Evolutionary conservation across 352 stramenopile species (phyloP).

Genomic region (Pythium brachiatum): DNA sequence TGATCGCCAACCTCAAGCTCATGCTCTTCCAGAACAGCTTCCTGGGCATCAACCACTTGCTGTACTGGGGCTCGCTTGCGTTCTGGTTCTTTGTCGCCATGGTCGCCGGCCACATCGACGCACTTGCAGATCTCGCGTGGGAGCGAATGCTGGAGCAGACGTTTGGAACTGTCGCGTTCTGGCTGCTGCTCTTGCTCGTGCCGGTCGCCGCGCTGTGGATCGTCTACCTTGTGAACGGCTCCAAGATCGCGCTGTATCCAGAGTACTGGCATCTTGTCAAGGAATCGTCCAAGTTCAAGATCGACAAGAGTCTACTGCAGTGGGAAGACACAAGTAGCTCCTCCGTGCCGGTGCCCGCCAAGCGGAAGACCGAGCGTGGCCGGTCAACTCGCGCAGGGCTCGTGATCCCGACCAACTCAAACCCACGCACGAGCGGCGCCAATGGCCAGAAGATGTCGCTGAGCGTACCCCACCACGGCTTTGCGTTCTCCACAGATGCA

Average conservation of each 20-base stretch:
- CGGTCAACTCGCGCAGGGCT: conserved; percentile 26
- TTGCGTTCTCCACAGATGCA: conserved; percentile 69
- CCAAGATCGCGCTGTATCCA: conserved; percentile 59
- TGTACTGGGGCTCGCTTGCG: conserved; percentile 59
- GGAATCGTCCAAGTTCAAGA: conserved; percentile 66
- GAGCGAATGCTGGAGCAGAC: conserved; percentile 67
- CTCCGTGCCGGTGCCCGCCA: conserved; percentile 44
- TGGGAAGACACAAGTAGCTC: conserved; percentile 69
- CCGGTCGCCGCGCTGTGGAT: conserved; percentile 51
- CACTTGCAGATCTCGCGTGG: conserved; percentile 73
- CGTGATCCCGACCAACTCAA: conserved; percentile 39
- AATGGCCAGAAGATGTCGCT: conserved; percentile 32
- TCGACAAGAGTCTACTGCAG: conserved; percentile 47
- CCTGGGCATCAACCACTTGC: conserved; percentile 57
- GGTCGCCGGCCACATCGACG: conserved; percentile 44
- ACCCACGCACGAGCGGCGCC: not conserved
- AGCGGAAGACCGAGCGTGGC: conserved; percentile 3
- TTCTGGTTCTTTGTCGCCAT: conserved; percentile 63
- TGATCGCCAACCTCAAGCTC: conserved; percentile 76
- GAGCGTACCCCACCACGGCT: conserved; percentile 49
- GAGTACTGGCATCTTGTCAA: conserved; percentile 83
- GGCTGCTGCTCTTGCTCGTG: conserved; percentile 54
- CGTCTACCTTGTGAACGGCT: conserved; percentile 46
- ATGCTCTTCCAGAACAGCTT: conserved; percentile 83
- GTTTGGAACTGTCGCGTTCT: conserved; percentile 52